Conservation (phyloP, 176 grass and related monocot genomes). For the Rhynchospora breviuscula region DNA sequence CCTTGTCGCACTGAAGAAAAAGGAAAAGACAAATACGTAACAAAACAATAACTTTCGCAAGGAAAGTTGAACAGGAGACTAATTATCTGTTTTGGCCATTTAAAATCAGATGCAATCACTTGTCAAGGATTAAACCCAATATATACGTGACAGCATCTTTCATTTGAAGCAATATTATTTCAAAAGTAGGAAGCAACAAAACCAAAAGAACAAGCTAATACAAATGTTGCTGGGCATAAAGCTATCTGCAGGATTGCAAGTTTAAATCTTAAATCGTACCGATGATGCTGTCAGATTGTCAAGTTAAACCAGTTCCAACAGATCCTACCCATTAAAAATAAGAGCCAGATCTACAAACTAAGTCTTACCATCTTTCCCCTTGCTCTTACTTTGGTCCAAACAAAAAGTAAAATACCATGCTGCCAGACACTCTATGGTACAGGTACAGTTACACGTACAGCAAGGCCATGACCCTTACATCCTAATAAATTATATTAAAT, state of each 20-base stretch:
- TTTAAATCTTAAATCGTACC: neutral
- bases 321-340: neutral
- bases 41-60: neutral
- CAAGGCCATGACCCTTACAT: neutral
- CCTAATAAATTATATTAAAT: neutral
- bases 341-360: neutral
- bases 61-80: neutral
- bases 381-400: neutral
- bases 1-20: constrained; percentile 23
- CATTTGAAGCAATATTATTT: neutral
- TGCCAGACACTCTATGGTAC: neutral
- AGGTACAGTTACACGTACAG: neutral
- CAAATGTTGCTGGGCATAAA: neutral
- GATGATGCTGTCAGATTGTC: neutral
- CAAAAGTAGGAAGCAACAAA: neutral
- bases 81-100: neutral
- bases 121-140: neutral
- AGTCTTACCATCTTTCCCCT: neutral
- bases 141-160: neutral
- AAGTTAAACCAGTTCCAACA: neutral
- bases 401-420: neutral
- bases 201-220: neutral
- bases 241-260: neutral
- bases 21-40: neutral
- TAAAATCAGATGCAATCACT: neutral